Evolutionary conservation across 2,329 filamentous ascomycete species (phyloP).

Genomic region (Malbranchea zuffiana): DNA sequence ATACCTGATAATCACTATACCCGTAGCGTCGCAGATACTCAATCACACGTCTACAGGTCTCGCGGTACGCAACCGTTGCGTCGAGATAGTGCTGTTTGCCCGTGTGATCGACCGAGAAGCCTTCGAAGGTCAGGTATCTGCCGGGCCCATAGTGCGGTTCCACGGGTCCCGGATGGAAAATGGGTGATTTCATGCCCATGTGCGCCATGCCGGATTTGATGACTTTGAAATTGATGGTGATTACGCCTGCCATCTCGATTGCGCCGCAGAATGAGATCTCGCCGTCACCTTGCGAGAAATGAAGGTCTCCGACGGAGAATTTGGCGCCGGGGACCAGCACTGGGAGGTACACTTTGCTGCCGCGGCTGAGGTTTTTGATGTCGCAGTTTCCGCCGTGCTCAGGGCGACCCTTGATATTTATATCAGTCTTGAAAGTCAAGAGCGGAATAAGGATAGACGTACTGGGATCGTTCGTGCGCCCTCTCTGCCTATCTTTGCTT

Average conservation of each 20-base stretch:
- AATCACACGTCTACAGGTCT: conserved; percentile 66
- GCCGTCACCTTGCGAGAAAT: conserved; percentile 80
- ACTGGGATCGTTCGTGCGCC: conserved; percentile 75
- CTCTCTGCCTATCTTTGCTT: conserved; percentile 59
- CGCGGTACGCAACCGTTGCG: conserved; percentile 73
- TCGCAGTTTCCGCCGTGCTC: conserved; percentile 88
- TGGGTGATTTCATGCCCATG: conserved; percentile 67
- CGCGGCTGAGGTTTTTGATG: conserved; percentile 74
- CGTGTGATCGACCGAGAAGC: conserved; percentile 77
- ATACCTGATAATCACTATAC: conserved; percentile 66
- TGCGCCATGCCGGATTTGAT: conserved; percentile 70
- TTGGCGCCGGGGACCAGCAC: conserved; percentile 80
- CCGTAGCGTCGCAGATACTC: conserved; percentile 68
- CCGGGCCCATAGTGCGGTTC: conserved; percentile 80
- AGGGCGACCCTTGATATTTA: conserved; percentile 46
- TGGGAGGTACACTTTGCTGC: conserved; percentile 74
- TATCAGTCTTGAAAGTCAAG: neutral
- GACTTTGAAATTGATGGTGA: conserved; percentile 81
- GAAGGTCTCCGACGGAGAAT: conserved; percentile 79
- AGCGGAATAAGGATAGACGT: conserved; percentile 14
- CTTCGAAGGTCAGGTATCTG: conserved; percentile 73
- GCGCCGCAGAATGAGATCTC: conserved; percentile 84
- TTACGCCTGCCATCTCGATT: conserved; percentile 88
- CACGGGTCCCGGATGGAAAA: conserved; percentile 77
- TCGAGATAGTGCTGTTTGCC: conserved; percentile 88